Base-by-base conservation (phyloP, 371 early-diverging fungal genomes). In the Mortierella sp. region DNA sequence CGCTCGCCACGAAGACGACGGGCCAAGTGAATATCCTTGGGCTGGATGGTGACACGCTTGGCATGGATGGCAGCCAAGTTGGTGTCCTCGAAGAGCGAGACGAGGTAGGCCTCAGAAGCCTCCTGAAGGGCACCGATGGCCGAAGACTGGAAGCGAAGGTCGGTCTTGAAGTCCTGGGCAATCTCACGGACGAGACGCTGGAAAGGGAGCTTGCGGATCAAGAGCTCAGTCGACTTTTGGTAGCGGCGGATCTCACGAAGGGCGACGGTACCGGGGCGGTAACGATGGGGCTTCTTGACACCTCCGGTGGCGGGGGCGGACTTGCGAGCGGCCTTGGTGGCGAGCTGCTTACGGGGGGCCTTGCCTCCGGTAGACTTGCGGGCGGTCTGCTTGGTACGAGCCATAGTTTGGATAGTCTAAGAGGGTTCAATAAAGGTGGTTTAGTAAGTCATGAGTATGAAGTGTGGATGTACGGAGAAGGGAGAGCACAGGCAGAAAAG, bases 191-290 rank as follows among this genome's bases (percentile, higher is more conserved):
- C 95, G 43, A 97, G 90, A 72, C 95, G 91, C 85, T 97, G 97
- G 93, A 98, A 99, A 50, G 99, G 99, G 37, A 97, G 91, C 88
- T 97, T 97, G 87, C 97, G 90, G 81, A 99, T 95, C 71, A 98
- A 86, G 34, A 97, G 90, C 78, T 98, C 97, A 60, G 97, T 98
- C 61, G 93, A 92, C 91, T 94, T 94, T 69, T 96, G 96, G 87
- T 97, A 97, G 78, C 96, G 92, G 84, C 97, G 90, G 75, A 98
- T 97, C 83, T 97, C 97, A 79, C 94, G 89, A 50, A 97, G 88
- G 46, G 97, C 96, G 57, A 96, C 94, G 50, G 93, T 93, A 80
- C 90, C 89, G 56, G 89, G 90, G 70, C 81, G 87, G 81, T 92
- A 94, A 69, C 92, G 85, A 79, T 90, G 91, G 56, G 90, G 89